Evolutionary conservation across 2,329 filamentous ascomycete species (phyloP), one percentile per base, ranked within the genome.

Genomic region (Aspergillus udagawae): DNA sequence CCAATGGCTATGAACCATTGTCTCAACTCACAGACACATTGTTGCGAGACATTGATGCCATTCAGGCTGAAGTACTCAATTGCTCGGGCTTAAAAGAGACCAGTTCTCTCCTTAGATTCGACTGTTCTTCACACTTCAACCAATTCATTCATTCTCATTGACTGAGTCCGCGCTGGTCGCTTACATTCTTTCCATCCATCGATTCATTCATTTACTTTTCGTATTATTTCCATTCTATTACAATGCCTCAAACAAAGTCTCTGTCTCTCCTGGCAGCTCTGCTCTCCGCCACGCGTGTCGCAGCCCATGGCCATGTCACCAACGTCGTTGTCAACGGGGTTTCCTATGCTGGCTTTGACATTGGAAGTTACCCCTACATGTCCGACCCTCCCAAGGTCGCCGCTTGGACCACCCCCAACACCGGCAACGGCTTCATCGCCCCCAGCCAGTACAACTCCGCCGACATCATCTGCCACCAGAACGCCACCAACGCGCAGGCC

Each of bases 391-490:
- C 77, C 1, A 60, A 70, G 32, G 70, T 75, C 1, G 78, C 81
- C 32, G 84, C 80, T 55, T 86, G 84, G 83, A 75, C 73, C 21
- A 80, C 77, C 44, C 71, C 75, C 3, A 77, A 77, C 52, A 75
- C 78, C 23, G 80, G 82, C 63, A 79, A 80, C 61, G 81, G 81
- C 29, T 84, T 80, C 66, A 73, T 84, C 55, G 63, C 74, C 4
- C 76, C 77, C 0, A 63, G 68, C 32, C 73, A 74, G 58, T 84
- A 60, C 51, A 53, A 32, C 23, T 55, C 54, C 21, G 63, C 75
- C 29, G 78, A 84, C 65, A 83, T 86, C 58, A 82, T 84, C 72
- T 86, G 84, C 76, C 85, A 88, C 75, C 75, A 77, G 65, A 73
- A 73, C 48, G 83, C 82, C n/a, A 77, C 75, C 14, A 78, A 79